A percentile compares a stretch with the other conserved stretches of the same genome.
These are phyloP conservation scores for Flaveria linearis DNA, from an alignment of 129 eudicot genomes.

Conservation along the genomic window DNA sequence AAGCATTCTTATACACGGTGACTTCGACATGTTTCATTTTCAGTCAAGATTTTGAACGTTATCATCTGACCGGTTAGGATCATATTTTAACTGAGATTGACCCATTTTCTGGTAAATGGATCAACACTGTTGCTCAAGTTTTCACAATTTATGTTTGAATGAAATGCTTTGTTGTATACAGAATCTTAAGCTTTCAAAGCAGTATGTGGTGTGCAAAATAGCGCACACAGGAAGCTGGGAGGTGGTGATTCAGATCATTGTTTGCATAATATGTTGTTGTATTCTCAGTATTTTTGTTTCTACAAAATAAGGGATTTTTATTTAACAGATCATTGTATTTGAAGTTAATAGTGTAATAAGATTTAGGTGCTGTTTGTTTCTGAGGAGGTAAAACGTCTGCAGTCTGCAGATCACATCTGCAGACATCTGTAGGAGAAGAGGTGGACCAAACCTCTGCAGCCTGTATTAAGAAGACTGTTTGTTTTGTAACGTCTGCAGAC, in stretches of 20 bases:
- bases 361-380: too few species aligned
- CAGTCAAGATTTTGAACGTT: neutral
- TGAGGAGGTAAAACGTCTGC: too few species aligned
- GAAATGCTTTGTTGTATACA: neutral
- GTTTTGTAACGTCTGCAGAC: too few species aligned
- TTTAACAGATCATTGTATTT: too few species aligned
- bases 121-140: neutral
- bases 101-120: conserved; percentile 11
- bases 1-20: neutral
- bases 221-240: conserved; percentile 19
- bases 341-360: too few species aligned
- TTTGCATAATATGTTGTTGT: conserved; percentile 28
- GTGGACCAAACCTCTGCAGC: too few species aligned
- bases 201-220: neutral
- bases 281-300: conserved; percentile 10
- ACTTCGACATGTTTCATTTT: neutral
- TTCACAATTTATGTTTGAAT: neutral
- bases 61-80: neutral
- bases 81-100: neutral
- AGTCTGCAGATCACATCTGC: too few species aligned
- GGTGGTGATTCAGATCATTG: conserved; percentile 21
- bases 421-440: too few species aligned
- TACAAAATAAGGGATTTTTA: too few species aligned
- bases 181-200: conserved; percentile 21
- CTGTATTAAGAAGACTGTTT: too few species aligned